Evolutionary conservation across 495 filamentous ascomycete species (phyloP), one percentile per base, ranked within the genome.

Genomic region (Penicillium samsonianum): DNA sequence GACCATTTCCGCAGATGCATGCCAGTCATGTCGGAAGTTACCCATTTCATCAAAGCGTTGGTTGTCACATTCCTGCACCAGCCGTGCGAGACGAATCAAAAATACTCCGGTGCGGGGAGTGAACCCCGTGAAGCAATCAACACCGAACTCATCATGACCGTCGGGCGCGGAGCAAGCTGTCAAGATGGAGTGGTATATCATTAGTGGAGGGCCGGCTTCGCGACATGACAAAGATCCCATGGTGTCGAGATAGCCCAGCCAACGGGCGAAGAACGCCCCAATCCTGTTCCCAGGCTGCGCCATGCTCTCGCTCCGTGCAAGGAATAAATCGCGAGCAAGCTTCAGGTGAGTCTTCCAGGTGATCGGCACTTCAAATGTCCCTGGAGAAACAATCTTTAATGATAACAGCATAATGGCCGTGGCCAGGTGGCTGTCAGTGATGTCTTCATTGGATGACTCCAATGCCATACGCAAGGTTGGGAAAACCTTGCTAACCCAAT

Each of bases 361-460:
- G 26, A 87, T 82, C 4, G 86, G 83, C 4, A 90, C 83, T 47
- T 84, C 83, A 61, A 96, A 93, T 2, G 89, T 87, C 50, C 86
- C 87, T 7, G 91, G 91, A 3, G 89, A 91, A 41, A 96, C 86
- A 41, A 96, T 95, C 61, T 96, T 88, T 45, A 94, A 76, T 1
- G 90, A 93, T 6, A 90, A 82, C 31, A 96, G 77, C 89, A 96
- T 90, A 53, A 96, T 91, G 3, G 90, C 89, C 1, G 91, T 90
- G 10, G 91, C 89, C 19, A 96, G 78, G 59, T 89, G 90, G 37
- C 83, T 82, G 65, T 91, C 85, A 19, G 87, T 86, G 43, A 90
- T 85, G 12, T 86, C 83, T 58, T 87, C 78, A 31, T 70, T 66
- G 1, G 77, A 64, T 10, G 68, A 68, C 61, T 84, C 80, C 25